These are phyloP conservation scores for Penicillium sclerotigenum DNA, from an alignment of 2,329 filamentous ascomycete species.

Conservation along the genomic window DNA sequence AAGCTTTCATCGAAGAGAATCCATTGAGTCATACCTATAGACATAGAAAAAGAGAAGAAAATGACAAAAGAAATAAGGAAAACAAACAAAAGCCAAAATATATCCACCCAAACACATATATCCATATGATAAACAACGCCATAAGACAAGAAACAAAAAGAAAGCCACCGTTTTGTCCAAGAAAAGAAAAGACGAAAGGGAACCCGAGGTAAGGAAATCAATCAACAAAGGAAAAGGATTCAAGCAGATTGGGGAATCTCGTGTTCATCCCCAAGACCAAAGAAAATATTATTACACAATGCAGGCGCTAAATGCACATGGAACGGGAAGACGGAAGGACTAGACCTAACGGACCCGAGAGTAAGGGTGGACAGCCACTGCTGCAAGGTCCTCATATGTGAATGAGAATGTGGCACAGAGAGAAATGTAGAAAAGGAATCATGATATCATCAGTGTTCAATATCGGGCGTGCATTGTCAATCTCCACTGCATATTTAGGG, in stretches of 20 bases:
- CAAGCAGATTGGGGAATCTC: conserved; percentile 1
- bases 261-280: conserved; percentile 10
- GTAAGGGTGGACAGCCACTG: not conserved
- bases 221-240: conserved; percentile 11
- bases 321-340: conserved; percentile 15
- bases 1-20: not conserved
- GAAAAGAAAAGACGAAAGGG: not conserved
- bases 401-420: not conserved
- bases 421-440: conserved; percentile 1
- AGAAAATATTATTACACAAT: conserved; percentile 26
- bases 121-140: conserved; percentile 16
- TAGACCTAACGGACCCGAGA: conserved; percentile 7
- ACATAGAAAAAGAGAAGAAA: conserved; percentile 16
- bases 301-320: conserved; percentile 31
- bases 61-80: conserved; percentile 18
- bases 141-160: conserved; percentile 7
- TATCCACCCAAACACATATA: conserved; percentile 15
- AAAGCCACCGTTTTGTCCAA: conserved; percentile 13
- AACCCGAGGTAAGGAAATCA: conserved; percentile 7
- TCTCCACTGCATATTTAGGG: conserved; percentile 12
- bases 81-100: conserved; percentile 5
- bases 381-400: conserved; percentile 1
- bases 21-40: conserved; percentile 20
- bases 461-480: conserved; percentile 6
- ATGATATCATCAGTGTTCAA: conserved; percentile 15